phyloP scores from a whole-genome alignment of 129 eudicot species.

The Flaveria brownii region DNA sequence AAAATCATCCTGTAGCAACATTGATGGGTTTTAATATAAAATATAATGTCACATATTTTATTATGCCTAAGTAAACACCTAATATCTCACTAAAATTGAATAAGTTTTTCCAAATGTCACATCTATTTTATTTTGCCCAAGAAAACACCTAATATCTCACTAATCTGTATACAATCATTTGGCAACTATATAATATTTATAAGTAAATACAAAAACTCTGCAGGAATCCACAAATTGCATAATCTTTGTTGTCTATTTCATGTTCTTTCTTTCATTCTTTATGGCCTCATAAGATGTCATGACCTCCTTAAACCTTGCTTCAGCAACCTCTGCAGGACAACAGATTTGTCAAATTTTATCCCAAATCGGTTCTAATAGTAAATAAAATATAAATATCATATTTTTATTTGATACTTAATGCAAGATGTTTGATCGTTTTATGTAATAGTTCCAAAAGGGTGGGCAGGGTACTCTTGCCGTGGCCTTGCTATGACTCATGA shows the following conservation, averaged over 20 bases:
- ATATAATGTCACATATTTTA: background rate
- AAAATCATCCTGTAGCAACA: too few relatives aligned
- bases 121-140: conserved; percentile 14
- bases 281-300: conserved; percentile 94
- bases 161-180: conserved; percentile 18
- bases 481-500: too few relatives aligned
- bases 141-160: background rate
- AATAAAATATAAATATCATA: background rate
- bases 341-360: conserved; percentile 6
- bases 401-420: background rate
- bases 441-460: background rate
- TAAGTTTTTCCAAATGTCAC: background rate
- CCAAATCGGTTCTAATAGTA: background rate
- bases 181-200: conserved; percentile 14
- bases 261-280: conserved; percentile 72
- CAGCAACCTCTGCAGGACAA: conserved; percentile 76
- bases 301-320: conserved; percentile 93
- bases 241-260: conserved; percentile 26
- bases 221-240: conserved; percentile 10
- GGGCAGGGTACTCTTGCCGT: too few relatives aligned
- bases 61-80: conserved; percentile 4
- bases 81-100: background rate
- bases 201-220: conserved; percentile 18
- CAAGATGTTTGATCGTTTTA: background rate
- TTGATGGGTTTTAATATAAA: too few relatives aligned